Base-by-base conservation (phyloP, 2,329 filamentous ascomycete species). In the Chrysoporthe deuterocubensis region DNA sequence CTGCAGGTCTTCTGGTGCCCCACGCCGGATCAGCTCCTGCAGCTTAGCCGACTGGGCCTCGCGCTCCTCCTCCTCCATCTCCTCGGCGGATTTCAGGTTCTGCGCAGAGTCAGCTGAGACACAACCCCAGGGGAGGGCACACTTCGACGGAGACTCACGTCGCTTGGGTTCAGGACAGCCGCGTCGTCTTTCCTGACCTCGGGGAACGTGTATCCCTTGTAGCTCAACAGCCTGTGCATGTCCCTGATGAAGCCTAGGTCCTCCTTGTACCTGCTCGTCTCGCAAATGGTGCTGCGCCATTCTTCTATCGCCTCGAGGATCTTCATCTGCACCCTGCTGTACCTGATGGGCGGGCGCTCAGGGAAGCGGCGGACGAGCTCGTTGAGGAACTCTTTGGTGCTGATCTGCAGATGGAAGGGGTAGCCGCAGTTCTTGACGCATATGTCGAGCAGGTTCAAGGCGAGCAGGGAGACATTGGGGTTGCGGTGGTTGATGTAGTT, bases 381-480 rank as follows among this genome's bases (percentile, higher is more conserved):
- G 81, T 99, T 99, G 74, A 99, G 89, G 75, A 99, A 99, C 76
- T 99, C 96, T 80, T 99, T 99, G 73, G 96, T 98, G 80, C 92
- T 94, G 77, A 99, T 97, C 81, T 99, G 96, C 68, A 99, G 89
- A 77, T 99, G 96, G 80, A 99, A 99, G 1, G 96, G 94, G 78
- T 99, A 99, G 74, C 96, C 96, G 85, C 96, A 99, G 82, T 99
- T 99, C 85, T 99, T 99, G 80, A 98, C 96, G 80, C 96, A 98
- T 71, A 98, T 98, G 79, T 99, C 96, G 77, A 99, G 92, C 73
- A 99, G 88, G 82, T 90, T 90, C 76, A 98, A 86, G 69, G 96
- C 95, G 68, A 98, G 87, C 72, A 99, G 84, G 70, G 94, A 92
- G 73, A 99, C 93, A 79, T 97, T 98, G 69, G 94, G 92, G 78